A percentile compares a stretch with the other conserved stretches of the same genome.
phyloP scores from a whole-genome alignment of 371 early-diverging fungal species.

The Dichotomocladium elegans region DNA sequence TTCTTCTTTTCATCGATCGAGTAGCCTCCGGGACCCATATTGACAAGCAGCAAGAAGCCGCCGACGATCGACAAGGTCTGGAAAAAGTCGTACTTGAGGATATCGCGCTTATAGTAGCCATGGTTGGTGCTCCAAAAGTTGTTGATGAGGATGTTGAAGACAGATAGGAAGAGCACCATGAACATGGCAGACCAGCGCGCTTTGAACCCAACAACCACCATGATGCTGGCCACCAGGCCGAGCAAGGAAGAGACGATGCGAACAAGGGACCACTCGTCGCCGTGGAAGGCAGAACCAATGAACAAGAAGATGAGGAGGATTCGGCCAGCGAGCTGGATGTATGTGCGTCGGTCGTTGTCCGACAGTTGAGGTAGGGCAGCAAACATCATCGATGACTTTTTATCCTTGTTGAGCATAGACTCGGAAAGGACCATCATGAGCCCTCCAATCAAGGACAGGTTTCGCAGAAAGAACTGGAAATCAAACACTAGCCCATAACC shows the following conservation, averaged over 20 bases:
- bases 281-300: slow-evolving; percentile 77
- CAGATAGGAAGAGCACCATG: slow-evolving; percentile 76
- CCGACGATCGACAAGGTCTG: slow-evolving; percentile 93
- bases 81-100: slow-evolving; percentile 95
- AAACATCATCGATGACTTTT: slow-evolving; percentile 62
- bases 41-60: slow-evolving; percentile 84
- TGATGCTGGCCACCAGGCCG: slow-evolving; percentile 76
- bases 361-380: slow-evolving; percentile 79
- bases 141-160: slow-evolving; percentile 86
- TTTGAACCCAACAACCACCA: slow-evolving; percentile 94
- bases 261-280: slow-evolving; percentile 60
- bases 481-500: slow-evolving; percentile 91
- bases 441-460: slow-evolving; percentile 85
- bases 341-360: slow-evolving; percentile 73
- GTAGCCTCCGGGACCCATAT: slow-evolving; percentile 84
- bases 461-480: slow-evolving; percentile 80
- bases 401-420: slow-evolving; percentile 17
- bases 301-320: slow-evolving; percentile 87
- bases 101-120: slow-evolving; percentile 71
- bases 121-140: slow-evolving; percentile 92
- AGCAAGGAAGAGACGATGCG: slow-evolving; percentile 65
- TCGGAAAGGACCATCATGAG: slow-evolving; percentile 86
- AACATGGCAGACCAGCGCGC: slow-evolving; percentile 91
- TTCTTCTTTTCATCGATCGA: slow-evolving; percentile 96
- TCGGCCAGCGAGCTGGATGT: slow-evolving; percentile 85